phyloP scores from a whole-genome alignment of 2,329 filamentous ascomycete species.

The Epichloe elymi region DNA sequence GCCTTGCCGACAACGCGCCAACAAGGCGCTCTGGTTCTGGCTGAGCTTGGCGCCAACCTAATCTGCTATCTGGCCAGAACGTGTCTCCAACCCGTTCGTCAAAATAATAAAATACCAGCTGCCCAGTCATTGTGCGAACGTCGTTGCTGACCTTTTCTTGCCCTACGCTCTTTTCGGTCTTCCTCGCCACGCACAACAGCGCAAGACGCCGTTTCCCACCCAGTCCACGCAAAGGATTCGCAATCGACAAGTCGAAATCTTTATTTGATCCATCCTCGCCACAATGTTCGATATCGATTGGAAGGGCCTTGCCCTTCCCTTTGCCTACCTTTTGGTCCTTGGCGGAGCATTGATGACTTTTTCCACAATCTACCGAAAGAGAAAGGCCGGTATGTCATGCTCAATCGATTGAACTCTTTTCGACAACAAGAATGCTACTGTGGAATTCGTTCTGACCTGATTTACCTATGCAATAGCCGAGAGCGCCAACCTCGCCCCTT shows the following conservation, averaged over 20 bases:
- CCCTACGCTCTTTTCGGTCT: not conserved
- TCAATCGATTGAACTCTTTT: not conserved
- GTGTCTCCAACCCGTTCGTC: not conserved
- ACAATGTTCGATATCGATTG: conserved; percentile 44
- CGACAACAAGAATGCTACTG: not conserved
- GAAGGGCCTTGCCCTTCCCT: conserved; percentile 72
- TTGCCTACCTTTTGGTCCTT: conserved; percentile 81
- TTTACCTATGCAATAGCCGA: conserved; percentile 37
- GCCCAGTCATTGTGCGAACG: not conserved
- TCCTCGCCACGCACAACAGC: not conserved
- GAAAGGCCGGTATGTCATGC: conserved; percentile 59
- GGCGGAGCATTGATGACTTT: conserved; percentile 83
- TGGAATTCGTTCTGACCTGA: not conserved
- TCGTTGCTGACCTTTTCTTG: not conserved
- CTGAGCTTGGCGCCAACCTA: not conserved
- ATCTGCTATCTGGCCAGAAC: conserved; percentile 10
- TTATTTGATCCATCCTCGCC: not conserved
- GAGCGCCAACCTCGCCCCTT: conserved; percentile 77
- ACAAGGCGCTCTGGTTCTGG: not conserved
- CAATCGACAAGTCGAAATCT: not conserved
- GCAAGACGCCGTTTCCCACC: not conserved
- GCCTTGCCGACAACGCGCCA: not conserved
- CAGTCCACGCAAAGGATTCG: not conserved
- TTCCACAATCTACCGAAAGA: conserved; percentile 81
- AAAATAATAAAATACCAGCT: conserved; percentile 2